Conservation (phyloP, 768 basidiomycete genomes). For the Cyathus striatus region DNA sequence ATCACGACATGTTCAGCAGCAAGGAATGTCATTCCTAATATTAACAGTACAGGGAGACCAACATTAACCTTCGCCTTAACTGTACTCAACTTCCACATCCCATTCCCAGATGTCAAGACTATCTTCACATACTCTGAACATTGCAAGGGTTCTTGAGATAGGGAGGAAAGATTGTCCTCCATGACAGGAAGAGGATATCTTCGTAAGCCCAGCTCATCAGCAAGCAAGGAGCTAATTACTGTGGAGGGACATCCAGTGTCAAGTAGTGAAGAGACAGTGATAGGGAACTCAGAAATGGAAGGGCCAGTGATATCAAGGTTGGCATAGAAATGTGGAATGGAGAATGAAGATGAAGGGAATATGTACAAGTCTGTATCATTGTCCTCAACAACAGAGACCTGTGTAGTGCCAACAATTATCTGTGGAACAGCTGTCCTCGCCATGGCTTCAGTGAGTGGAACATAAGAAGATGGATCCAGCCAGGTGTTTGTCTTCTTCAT, state of each 20-base stretch:
- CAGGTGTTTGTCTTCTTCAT: neutral
- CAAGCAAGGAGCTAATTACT: constrained; percentile 8
- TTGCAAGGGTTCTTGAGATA: constrained; percentile 5
- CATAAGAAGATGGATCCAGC: neutral
- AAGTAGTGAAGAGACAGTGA: constrained; percentile 5
- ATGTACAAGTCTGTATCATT: neutral
- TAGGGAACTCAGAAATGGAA: neutral
- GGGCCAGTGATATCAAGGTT: neutral
- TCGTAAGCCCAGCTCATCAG: constrained; percentile 2
- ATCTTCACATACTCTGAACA: constrained; percentile 15
- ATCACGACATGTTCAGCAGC: constrained; percentile 11
- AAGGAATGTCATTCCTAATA: constrained; percentile 19
- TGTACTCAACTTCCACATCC: constrained; percentile 11
- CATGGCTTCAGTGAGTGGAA: neutral
- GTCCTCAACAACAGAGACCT: neutral
- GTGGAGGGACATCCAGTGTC: constrained; percentile 9
- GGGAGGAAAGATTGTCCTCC: constrained; percentile 14
- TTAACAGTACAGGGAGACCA: constrained; percentile 12
- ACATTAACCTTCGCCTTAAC: constrained; percentile 12
- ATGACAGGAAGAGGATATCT: constrained; percentile 10
- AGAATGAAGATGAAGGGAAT: neutral
- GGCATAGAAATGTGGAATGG: neutral
- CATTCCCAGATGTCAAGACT: constrained; percentile 6
- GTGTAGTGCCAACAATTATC: too few species aligned
- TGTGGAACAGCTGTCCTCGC: too few species aligned